These are phyloP conservation scores for Pelargonium australe DNA, from an alignment of 441 rosid species.

Conservation along the genomic window DNA sequence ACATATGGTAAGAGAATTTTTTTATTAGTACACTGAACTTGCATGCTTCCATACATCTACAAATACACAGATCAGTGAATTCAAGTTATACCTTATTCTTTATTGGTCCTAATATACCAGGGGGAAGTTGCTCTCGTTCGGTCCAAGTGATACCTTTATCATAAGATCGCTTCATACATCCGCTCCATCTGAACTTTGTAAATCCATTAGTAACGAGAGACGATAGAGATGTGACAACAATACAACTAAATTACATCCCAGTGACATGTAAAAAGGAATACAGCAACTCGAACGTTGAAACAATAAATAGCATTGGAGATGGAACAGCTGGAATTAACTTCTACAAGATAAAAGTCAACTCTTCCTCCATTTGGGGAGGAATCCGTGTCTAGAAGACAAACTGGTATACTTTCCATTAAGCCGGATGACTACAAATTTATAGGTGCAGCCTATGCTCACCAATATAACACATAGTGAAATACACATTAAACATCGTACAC, in stretches of 20 bases:
- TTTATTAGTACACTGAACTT: not conserved
- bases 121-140: constrained; percentile 79
- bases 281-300: no score
- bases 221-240: not conserved
- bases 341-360: not conserved
- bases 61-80: not conserved
- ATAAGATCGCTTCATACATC: constrained; percentile 78
- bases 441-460: no score
- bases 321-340: no score
- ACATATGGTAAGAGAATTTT: no score
- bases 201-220: constrained; percentile 11
- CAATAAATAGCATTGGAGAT: no score
- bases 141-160: constrained; percentile 79
- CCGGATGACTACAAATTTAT: no score
- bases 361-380: not conserved
- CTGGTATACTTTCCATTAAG: no score
- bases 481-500: no score
- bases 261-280: no score
- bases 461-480: no score
- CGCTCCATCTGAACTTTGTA: constrained; percentile 63
- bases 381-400: not conserved
- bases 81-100: constrained; percentile 64
- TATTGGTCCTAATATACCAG: constrained; percentile 80
- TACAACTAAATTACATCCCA: no score
- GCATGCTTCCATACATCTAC: not conserved